Evolutionary conservation across 768 basidiomycete genomes (phyloP).

Genomic region (Podaxis pistillaris): DNA sequence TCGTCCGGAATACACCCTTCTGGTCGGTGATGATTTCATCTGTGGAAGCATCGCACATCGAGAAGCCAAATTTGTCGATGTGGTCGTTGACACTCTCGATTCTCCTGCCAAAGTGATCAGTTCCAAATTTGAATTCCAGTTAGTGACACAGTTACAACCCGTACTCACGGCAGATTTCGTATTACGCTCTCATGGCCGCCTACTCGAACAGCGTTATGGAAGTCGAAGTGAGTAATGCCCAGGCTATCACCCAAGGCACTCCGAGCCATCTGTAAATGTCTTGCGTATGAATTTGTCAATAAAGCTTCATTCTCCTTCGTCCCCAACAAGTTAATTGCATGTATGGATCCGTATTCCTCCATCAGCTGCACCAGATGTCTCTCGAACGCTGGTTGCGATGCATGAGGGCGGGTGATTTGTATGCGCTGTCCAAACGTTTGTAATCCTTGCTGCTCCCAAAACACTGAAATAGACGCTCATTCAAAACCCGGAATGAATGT

Average conservation of each 20-base stretch:
- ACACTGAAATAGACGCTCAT: slow-evolving; percentile 53
- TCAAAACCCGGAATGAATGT: slow-evolving; percentile 14
- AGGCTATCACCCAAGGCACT: slow-evolving; percentile 65
- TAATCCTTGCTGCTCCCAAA: slow-evolving; percentile 98
- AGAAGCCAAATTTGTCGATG: slow-evolving; percentile 83
- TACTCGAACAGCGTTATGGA: slow-evolving; percentile 77
- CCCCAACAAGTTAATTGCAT: slow-evolving; percentile 90
- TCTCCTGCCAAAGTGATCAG: slow-evolving; percentile 40
- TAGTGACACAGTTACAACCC: background rate
- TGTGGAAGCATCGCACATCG: slow-evolving; percentile 66
- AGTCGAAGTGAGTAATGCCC: slow-evolving; percentile 88
- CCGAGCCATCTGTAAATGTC: slow-evolving; percentile 71
- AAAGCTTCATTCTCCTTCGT: slow-evolving; percentile 89
- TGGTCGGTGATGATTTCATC: slow-evolving; percentile 84
- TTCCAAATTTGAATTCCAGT: background rate
- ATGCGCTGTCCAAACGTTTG: slow-evolving; percentile 94
- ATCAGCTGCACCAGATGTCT: slow-evolving; percentile 86
- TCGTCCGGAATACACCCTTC: slow-evolving; percentile 89
- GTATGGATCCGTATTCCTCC: slow-evolving; percentile 80
- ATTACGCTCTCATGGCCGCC: slow-evolving; percentile 88
- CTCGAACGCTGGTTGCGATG: slow-evolving; percentile 96
- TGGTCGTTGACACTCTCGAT: slow-evolving; percentile 57
- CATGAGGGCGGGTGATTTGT: slow-evolving; percentile 92
- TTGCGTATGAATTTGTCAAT: slow-evolving; percentile 78
- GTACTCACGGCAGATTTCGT: slow-evolving; percentile 61